These are phyloP conservation scores for Dianthus caryophyllus DNA, from an alignment of 148 eudicot species.

Conservation along the genomic window DNA sequence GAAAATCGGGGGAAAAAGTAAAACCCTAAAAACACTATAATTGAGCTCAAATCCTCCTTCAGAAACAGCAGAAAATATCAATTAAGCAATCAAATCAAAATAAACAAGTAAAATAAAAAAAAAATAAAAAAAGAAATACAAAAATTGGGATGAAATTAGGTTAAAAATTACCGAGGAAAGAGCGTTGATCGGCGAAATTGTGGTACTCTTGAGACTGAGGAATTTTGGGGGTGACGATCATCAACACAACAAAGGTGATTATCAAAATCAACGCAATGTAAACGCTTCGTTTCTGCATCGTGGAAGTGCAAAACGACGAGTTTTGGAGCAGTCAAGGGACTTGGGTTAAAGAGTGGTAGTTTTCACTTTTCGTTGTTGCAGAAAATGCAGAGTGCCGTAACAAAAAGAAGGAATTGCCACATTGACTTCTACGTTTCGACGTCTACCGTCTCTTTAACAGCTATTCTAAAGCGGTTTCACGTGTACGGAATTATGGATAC, in stretches of 20 bases:
- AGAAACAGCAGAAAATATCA: not conserved
- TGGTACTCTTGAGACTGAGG: slow-evolving; percentile 84
- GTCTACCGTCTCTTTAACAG: too few relatives aligned
- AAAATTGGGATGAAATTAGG: not conserved
- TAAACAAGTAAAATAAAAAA: not conserved
- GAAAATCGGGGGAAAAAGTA: not conserved
- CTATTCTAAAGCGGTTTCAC: too few relatives aligned
- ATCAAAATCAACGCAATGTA: slow-evolving; percentile 48
- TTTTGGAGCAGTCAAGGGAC: too few relatives aligned
- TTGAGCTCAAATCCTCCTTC: not conserved
- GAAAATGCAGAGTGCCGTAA: too few relatives aligned
- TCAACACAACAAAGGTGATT: slow-evolving; percentile 56
- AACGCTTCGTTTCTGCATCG: slow-evolving; percentile 46
- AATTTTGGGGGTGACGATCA: slow-evolving; percentile 77
- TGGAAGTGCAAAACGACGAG: too few relatives aligned
- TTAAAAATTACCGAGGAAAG: slow-evolving; percentile 46
- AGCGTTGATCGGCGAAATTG: slow-evolving; percentile 76
- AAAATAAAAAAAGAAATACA: not conserved
- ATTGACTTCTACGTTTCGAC: too few relatives aligned
- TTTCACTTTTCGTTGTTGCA: too few relatives aligned
- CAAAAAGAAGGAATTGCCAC: too few relatives aligned
- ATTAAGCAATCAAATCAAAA: not conserved
- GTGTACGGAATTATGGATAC: too few relatives aligned
- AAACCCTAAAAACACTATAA: not conserved
- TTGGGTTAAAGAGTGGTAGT: too few relatives aligned